Conservation (phyloP, 345 rosid genomes). For the Gynandropsis gynandra region DNA sequence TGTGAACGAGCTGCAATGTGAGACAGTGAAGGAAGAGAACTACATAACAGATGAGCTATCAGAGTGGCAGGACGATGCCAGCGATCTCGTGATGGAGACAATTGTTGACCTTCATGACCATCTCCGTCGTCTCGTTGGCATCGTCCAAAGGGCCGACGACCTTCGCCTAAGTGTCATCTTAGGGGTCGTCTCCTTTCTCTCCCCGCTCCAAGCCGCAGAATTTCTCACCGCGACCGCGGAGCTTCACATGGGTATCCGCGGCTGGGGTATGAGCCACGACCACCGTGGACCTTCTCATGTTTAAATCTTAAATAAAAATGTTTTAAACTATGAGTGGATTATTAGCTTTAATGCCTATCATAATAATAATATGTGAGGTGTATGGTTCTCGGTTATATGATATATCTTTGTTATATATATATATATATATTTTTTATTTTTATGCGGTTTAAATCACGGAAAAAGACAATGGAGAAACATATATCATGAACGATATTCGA, state of each 20-base stretch:
- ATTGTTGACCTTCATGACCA: slow-evolving; percentile 18
- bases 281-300: slow-evolving; percentile 25
- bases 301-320: not conserved
- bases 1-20: slow-evolving; percentile 83
- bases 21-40: slow-evolving; percentile 83
- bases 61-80: slow-evolving; percentile 69
- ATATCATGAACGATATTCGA: too few species aligned
- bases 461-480: too few species aligned
- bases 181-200: slow-evolving; percentile 48
- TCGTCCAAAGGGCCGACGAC: slow-evolving; percentile 59
- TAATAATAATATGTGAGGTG: too few species aligned
- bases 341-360: too few species aligned
- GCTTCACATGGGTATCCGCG: slow-evolving; percentile 58
- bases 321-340: not conserved
- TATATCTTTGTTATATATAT: too few species aligned
- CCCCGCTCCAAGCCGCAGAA: slow-evolving; percentile 62
- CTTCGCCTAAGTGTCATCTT: slow-evolving; percentile 52
- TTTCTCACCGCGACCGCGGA: slow-evolving; percentile 65
- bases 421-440: too few species aligned
- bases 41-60: slow-evolving; percentile 56
- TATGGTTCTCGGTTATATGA: too few species aligned
- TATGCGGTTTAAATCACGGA: too few species aligned
- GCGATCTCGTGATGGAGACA: slow-evolving; percentile 38
- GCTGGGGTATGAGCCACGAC: slow-evolving; percentile 56
- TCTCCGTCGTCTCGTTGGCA: slow-evolving; percentile 35